phyloP scores from a whole-genome alignment of 148 eudicot species.

The Rhododendron ferrugineum region DNA sequence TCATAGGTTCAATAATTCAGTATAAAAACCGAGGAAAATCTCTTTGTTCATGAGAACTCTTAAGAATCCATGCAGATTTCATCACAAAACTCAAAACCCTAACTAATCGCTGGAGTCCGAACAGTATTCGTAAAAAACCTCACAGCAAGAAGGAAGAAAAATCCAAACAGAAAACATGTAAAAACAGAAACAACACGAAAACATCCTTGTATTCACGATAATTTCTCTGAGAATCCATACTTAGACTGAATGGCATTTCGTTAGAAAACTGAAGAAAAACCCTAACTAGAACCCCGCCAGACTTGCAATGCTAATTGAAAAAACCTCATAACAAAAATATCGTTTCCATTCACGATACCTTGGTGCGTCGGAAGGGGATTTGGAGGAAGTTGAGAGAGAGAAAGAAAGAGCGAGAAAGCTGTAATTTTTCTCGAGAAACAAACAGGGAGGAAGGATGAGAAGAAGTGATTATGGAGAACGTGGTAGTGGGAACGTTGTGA shows the following conservation, averaged over 20 bases:
- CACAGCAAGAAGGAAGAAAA: background rate
- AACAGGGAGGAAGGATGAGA: background rate
- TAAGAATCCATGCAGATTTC: background rate
- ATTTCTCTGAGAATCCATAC: too few relatives aligned
- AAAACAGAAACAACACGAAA: background rate
- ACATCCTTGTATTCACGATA: too few relatives aligned
- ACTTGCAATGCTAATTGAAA: too few relatives aligned
- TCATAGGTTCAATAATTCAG: too few relatives aligned
- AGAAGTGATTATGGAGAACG: background rate
- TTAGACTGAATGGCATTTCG: too few relatives aligned
- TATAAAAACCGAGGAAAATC: background rate
- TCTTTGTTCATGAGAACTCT: background rate
- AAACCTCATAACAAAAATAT: too few relatives aligned
- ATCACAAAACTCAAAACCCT: too few relatives aligned
- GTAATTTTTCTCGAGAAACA: too few relatives aligned
- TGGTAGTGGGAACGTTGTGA: background rate
- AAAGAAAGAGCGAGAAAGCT: background rate
- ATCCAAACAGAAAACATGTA: too few relatives aligned
- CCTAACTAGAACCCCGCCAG: too few relatives aligned
- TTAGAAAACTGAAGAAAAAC: too few relatives aligned
- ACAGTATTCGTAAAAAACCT: background rate
- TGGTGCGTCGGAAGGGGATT: background rate
- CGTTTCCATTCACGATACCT: background rate
- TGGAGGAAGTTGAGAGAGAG: background rate
- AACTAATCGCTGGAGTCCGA: background rate